Conservation (phyloP, 176 grass and related monocot species). For the Saccharum officinarum region DNA sequence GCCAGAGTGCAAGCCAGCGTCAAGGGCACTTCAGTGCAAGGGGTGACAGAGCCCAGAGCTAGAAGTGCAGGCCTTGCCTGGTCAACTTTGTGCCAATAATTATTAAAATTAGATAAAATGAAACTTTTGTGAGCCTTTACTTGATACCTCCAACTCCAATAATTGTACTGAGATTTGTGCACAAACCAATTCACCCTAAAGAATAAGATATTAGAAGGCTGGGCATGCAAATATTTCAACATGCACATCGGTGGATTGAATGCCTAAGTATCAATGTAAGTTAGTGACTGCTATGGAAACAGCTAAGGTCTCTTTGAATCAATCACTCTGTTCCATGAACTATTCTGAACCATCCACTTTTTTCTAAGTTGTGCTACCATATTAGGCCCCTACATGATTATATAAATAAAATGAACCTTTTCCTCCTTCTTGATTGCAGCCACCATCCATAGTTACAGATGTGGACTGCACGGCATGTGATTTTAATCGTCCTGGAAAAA, state of each 20-base stretch:
- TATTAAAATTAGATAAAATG: background rate
- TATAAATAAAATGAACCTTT: constrained; percentile 24
- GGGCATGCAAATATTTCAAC: background rate
- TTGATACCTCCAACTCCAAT: constrained; percentile 5
- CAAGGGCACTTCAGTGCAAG: background rate
- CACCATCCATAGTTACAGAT: constrained; percentile 95
- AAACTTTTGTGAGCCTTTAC: constrained; percentile 5
- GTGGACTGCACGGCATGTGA: constrained; percentile 96
- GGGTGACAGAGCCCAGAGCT: background rate
- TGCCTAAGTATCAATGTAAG: constrained; percentile 24
- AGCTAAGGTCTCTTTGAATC: background rate
- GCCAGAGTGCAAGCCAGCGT: background rate
- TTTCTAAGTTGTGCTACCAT: background rate
- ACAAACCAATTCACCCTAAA: constrained; percentile 13
- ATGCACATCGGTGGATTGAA: background rate
- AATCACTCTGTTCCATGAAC: constrained; percentile 2
- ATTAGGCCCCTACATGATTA: constrained; percentile 16
- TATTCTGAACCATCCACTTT: constrained; percentile 6
- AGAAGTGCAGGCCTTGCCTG: background rate
- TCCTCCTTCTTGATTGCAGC: constrained; percentile 50
- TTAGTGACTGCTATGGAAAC: constrained; percentile 3
- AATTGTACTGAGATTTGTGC: background rate
- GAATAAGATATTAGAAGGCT: constrained; percentile 8
- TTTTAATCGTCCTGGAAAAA: constrained; percentile 98
- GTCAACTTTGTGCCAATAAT: background rate